phyloP scores from a whole-genome alignment of 805 yeast genomes.

The Wickerhamomyces sydowiorum region DNA sequence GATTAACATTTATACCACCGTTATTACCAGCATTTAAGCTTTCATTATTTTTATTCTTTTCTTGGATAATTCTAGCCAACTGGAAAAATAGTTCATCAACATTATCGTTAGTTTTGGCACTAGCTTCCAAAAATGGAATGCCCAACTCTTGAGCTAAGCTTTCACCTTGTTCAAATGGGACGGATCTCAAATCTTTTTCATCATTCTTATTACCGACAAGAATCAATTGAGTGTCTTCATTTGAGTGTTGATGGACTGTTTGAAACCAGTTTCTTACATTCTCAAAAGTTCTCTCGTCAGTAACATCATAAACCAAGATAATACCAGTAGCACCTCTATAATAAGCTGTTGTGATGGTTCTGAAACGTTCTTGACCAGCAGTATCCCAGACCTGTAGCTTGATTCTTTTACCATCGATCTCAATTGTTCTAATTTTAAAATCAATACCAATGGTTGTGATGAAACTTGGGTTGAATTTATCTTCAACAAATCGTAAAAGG shows the following conservation, averaged over 20 bases:
- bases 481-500: slow-evolving; percentile 88
- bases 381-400: slow-evolving; percentile 97
- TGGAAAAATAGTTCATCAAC: slow-evolving; percentile 91
- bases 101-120: slow-evolving; percentile 89
- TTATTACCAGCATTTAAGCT: slow-evolving; percentile 13
- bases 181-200: slow-evolving; percentile 81
- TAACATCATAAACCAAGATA: slow-evolving; percentile 76
- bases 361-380: slow-evolving; percentile 95
- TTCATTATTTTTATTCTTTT: slow-evolving; percentile 50
- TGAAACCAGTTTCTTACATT: slow-evolving; percentile 93
- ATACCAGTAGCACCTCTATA: slow-evolving; percentile 90
- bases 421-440: slow-evolving; percentile 94
- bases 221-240: slow-evolving; percentile 90
- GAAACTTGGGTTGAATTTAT: slow-evolving; percentile 92
- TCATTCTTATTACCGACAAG: slow-evolving; percentile 96
- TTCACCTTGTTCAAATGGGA: slow-evolving; percentile 86
- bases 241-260: slow-evolving; percentile 94
- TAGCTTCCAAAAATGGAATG: slow-evolving; percentile 90
- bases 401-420: slow-evolving; percentile 85
- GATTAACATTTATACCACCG: slow-evolving; percentile 20
- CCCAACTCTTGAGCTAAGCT: slow-evolving; percentile 80
- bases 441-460: slow-evolving; percentile 98
- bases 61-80: slow-evolving; percentile 81
- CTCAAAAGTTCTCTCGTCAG: slow-evolving; percentile 87
- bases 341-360: slow-evolving; percentile 91